Evolutionary conservation across 495 filamentous ascomycete species (phyloP).

Genomic region (Penicillium soppii): DNA sequence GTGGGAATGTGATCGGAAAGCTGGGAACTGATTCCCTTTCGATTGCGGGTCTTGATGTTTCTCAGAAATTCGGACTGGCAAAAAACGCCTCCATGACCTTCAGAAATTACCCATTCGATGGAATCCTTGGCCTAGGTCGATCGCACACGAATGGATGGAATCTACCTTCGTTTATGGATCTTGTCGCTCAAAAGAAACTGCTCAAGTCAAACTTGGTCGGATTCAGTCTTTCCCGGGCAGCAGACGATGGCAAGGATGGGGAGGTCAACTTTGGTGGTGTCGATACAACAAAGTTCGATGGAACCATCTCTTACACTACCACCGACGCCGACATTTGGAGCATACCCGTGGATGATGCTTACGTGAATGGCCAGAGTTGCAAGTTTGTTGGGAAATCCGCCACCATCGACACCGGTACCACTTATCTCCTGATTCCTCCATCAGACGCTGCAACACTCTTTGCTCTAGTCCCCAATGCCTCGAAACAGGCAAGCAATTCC

Average conservation of each 20-base stretch:
- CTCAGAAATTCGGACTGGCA: constrained; percentile 67
- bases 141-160: constrained; percentile 39
- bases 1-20: constrained; percentile 63
- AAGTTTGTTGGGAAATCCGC: constrained; percentile 53
- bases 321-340: constrained; percentile 58
- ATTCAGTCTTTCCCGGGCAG: constrained; percentile 61
- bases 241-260: constrained; percentile 66
- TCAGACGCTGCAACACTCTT: constrained; percentile 65
- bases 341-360: constrained; percentile 63
- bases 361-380: constrained; percentile 54
- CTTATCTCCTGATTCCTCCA: constrained; percentile 66
- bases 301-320: constrained; percentile 62
- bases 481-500: constrained; percentile 27
- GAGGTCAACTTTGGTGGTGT: constrained; percentile 73
- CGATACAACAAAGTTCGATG: constrained; percentile 63
- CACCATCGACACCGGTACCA: constrained; percentile 81
- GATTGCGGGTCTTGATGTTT: constrained; percentile 61
- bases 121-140: constrained; percentile 77
- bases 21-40: constrained; percentile 62
- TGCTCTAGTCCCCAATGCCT: constrained; percentile 60
- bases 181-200: constrained; percentile 53
- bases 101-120: constrained; percentile 74
- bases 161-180: constrained; percentile 62
- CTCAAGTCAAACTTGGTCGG: constrained; percentile 66
- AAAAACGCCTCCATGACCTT: constrained; percentile 68